Percentiles rank a stretch among this genome's conserved stretches.
Evolutionary conservation across 2,329 filamentous ascomycete species (phyloP).

Genomic region (Coleophoma eucalyptorum): DNA sequence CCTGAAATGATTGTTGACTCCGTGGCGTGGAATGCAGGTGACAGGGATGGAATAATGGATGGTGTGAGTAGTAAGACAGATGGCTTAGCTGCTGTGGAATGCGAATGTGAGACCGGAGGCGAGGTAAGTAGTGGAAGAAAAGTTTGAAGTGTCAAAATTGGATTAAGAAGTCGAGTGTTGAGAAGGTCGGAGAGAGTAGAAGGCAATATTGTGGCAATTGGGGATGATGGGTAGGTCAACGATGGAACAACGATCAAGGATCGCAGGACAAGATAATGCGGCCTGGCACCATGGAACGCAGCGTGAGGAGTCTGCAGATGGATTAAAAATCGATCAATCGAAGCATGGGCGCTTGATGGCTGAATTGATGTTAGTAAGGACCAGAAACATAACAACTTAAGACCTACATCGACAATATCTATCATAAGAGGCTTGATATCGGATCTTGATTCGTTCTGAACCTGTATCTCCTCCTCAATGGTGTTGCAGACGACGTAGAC

Average conservation of each 20-base stretch:
- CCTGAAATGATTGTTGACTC: conserved; percentile 85
- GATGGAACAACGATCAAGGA: conserved; percentile 83
- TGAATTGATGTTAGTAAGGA: conserved; percentile 26
- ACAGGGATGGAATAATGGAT: conserved; percentile 74
- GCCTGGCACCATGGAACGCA: conserved; percentile 70
- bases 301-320: conserved; percentile 72
- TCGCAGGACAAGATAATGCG: conserved; percentile 72
- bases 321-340: conserved; percentile 67
- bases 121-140: conserved; percentile 77
- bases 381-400: not conserved
- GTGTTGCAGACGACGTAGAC: conserved; percentile 86
- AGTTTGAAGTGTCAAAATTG: conserved; percentile 82
- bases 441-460: conserved; percentile 70
- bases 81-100: conserved; percentile 46
- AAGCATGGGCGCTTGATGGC: conserved; percentile 64
- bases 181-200: conserved; percentile 85
- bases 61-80: conserved; percentile 77
- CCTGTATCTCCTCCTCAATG: conserved; percentile 77
- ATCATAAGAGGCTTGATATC: conserved; percentile 81
- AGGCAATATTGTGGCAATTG: conserved; percentile 80
- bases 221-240: conserved; percentile 74
- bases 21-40: conserved; percentile 76
- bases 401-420: conserved; percentile 73
- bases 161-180: conserved; percentile 87
- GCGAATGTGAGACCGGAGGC: conserved; percentile 36